Percentiles rank a stretch among this genome's conserved stretches.
Evolutionary conservation across 2,329 filamentous ascomycete genomes (phyloP).

Genomic region (Trichoderma citrinoviride): DNA sequence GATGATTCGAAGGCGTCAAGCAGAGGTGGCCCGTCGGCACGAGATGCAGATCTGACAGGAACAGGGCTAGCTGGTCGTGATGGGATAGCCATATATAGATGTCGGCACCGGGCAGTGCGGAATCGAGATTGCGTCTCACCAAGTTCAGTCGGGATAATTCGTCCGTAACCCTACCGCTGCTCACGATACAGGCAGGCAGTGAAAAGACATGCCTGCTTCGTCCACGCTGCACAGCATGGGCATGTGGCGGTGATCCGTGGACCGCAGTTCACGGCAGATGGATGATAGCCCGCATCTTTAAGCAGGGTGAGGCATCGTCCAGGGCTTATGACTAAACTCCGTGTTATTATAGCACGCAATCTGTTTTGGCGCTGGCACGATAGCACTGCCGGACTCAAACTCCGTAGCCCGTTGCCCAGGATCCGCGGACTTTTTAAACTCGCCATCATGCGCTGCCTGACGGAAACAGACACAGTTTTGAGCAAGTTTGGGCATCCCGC

Average conservation of each 20-base stretch:
- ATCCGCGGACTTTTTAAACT: neutral
- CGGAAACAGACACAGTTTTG: too few species aligned
- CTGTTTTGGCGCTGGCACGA: neutral
- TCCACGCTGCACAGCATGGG: neutral
- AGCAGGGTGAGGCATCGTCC: neutral
- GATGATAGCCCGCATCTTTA: neutral
- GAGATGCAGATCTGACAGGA: constrained; percentile 20
- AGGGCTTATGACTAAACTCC: too few species aligned
- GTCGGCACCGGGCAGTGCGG: neutral
- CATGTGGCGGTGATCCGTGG: neutral
- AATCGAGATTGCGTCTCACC: constrained; percentile 15
- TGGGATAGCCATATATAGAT: constrained; percentile 3
- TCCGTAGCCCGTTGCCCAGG: too few species aligned
- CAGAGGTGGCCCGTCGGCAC: constrained; percentile 9
- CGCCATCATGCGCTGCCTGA: too few species aligned
- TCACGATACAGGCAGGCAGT: neutral
- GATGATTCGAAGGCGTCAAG: neutral
- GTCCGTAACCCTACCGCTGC: neutral
- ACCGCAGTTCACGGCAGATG: neutral
- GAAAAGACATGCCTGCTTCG: too few species aligned
- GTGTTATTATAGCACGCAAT: neutral
- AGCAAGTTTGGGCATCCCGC: too few species aligned
- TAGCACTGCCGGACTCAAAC: neutral
- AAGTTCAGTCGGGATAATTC: constrained; percentile 1
- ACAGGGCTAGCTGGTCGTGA: constrained; percentile 6